A percentile compares a stretch with the other conserved stretches of the same genome.
Evolutionary conservation across 2,329 filamentous ascomycete genomes (phyloP).

Genomic region (Colletotrichum salicis): DNA sequence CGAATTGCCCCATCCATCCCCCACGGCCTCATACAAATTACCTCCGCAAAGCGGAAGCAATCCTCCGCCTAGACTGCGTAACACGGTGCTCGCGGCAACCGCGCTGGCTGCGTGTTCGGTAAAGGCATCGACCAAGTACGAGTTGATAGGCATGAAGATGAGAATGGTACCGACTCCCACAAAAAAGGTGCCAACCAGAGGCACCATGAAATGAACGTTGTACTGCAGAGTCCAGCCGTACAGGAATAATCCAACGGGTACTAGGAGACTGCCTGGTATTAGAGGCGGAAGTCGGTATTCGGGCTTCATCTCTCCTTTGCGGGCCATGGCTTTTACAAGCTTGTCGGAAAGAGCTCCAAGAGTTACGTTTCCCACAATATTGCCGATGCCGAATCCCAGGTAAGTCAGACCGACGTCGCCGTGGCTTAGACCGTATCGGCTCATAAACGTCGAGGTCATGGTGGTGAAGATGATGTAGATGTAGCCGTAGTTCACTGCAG

Average conservation of each 20-base stretch:
- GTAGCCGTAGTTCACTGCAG: conserved; percentile 49
- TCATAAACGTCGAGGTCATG: conserved; percentile 50
- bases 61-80: conserved; percentile 60
- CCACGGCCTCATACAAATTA: conserved; percentile 60
- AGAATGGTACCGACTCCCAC: conserved; percentile 55
- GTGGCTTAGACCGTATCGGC: conserved; percentile 46
- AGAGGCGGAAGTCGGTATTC: conserved; percentile 39
- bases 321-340: conserved; percentile 1
- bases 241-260: conserved; percentile 60
- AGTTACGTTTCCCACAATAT: conserved; percentile 13
- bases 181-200: conserved; percentile 65
- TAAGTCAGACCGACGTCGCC: conserved; percentile 51
- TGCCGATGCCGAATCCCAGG: conserved; percentile 59
- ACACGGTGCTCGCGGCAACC: conserved; percentile 71
- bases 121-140: conserved; percentile 65
- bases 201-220: conserved; percentile 66
- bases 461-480: conserved; percentile 53
- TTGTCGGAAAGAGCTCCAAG: conserved; percentile 33
- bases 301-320: conserved; percentile 35
- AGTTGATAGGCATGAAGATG: conserved; percentile 39
- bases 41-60: conserved; percentile 62
- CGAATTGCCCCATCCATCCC: conserved; percentile 65
- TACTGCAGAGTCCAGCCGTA: conserved; percentile 69
- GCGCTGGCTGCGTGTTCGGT: conserved; percentile 70
- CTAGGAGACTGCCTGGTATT: conserved; percentile 33